phyloP scores from a whole-genome alignment of 768 basidiomycete species.

The Termitomyces sp. region DNA sequence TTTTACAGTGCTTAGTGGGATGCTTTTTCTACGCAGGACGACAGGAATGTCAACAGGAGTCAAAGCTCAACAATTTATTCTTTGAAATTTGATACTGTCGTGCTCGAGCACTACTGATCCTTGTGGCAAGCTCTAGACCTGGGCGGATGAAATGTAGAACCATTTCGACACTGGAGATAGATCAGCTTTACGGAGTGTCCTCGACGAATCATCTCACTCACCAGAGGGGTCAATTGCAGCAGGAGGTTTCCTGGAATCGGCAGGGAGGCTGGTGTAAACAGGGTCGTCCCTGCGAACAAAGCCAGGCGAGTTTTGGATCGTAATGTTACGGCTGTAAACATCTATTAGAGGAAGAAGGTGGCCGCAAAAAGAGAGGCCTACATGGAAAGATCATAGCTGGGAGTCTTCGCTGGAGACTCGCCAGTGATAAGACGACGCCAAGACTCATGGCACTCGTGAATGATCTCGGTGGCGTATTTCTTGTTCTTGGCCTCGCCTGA shows the following conservation, averaged over 20 bases:
- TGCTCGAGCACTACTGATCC: neutral
- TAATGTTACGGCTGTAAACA: conserved; percentile 69
- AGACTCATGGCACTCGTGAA: conserved; percentile 98
- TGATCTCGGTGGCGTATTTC: conserved; percentile 98
- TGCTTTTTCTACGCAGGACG: neutral
- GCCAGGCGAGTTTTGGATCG: conserved; percentile 71
- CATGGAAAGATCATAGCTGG: conserved; percentile 80
- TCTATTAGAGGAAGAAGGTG: neutral
- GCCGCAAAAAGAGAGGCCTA: conserved; percentile 34
- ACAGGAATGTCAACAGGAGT: neutral
- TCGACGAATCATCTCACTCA: conserved; percentile 31
- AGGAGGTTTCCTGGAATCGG: conserved; percentile 78
- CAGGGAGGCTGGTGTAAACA: conserved; percentile 61
- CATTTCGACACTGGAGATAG: conserved; percentile 70
- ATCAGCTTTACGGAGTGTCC: neutral
- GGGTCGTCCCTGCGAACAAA: conserved; percentile 60
- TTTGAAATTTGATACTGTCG: neutral
- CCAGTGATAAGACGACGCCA: conserved; percentile 93
- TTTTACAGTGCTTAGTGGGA: neutral
- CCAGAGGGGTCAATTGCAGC: conserved; percentile 90
- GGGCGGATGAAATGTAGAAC: conserved; percentile 93
- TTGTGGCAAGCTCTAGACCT: conserved; percentile 44
- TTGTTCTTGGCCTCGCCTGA: conserved; percentile 99
- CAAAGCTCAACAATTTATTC: neutral
- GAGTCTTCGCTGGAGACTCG: conserved; percentile 70